Evolutionary conservation across 73 alveolate species (phyloP).

Genomic region (Breviolum minutum): DNA sequence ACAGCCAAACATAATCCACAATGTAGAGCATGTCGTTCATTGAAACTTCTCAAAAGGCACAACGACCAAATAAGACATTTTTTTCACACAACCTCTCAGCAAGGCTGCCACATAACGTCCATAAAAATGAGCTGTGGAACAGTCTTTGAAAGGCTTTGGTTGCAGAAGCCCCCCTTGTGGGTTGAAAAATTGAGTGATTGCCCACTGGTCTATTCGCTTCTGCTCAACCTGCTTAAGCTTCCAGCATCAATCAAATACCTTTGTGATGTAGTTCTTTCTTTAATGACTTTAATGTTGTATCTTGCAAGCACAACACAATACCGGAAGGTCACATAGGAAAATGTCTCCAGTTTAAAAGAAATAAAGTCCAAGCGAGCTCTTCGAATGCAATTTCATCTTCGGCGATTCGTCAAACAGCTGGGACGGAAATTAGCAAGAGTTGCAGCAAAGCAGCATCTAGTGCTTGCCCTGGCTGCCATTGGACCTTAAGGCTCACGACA

Average conservation of each 20-base stretch:
- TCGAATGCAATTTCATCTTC: not conserved
- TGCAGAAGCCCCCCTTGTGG: not conserved
- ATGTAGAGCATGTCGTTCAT: not conserved
- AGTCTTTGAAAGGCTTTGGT: not conserved
- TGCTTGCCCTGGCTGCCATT: conserved; percentile 90
- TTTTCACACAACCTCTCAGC: not conserved
- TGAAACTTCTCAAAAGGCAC: not conserved
- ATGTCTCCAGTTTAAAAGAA: too few species aligned
- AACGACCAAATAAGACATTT: not conserved
- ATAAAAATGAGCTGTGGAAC: not conserved
- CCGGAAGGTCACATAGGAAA: too few species aligned
- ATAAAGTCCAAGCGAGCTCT: too few species aligned
- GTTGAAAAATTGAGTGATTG: not conserved
- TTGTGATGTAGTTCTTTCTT: too few species aligned
- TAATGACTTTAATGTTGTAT: too few species aligned
- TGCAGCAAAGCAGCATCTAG: not conserved
- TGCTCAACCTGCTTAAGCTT: too few species aligned
- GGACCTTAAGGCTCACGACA: not conserved
- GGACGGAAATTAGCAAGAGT: not conserved
- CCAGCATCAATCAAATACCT: too few species aligned
- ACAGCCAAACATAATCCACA: not conserved
- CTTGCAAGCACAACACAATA: too few species aligned
- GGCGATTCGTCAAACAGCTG: not conserved
- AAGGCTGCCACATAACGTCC: not conserved
- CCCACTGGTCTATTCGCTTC: not conserved